A percentile compares a stretch with the other conserved stretches of the same genome.
These are phyloP conservation scores for Sclerotinia trifoliorum DNA, from an alignment of 2,329 filamentous ascomycete species.

Conservation along the genomic window DNA sequence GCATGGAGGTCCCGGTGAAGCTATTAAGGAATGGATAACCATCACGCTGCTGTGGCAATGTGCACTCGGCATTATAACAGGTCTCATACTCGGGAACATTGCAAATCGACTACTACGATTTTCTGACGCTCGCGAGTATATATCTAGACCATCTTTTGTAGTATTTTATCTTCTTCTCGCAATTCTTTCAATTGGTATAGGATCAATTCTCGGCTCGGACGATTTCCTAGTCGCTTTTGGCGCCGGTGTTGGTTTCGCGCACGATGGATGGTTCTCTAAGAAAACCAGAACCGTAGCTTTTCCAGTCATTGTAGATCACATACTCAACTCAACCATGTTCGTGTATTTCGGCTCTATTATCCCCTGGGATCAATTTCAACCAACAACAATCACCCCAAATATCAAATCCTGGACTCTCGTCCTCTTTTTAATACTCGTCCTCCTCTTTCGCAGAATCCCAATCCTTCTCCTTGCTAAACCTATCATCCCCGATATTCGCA, in stretches of 20 bases:
- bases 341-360: constrained; percentile 56
- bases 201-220: constrained; percentile 51
- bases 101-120: constrained; percentile 51
- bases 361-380: constrained; percentile 49
- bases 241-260: constrained; percentile 54
- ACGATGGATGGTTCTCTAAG: constrained; percentile 52
- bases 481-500: constrained; percentile 49
- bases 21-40: constrained; percentile 52
- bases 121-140: constrained; percentile 46
- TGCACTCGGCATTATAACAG: constrained; percentile 47
- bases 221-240: constrained; percentile 57
- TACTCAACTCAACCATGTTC: constrained; percentile 56
- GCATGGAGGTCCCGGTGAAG: constrained; percentile 39
- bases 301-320: constrained; percentile 51
- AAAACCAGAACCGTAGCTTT: constrained; percentile 48
- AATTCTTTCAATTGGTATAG: constrained; percentile 51
- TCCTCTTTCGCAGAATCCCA: constrained; percentile 53
- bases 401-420: constrained; percentile 45
- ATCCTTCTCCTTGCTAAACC: constrained; percentile 49
- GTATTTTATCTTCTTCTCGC: constrained; percentile 57
- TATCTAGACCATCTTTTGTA: constrained; percentile 50
- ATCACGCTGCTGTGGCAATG: constrained; percentile 57
- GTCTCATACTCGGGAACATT: constrained; percentile 47
- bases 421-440: constrained; percentile 48
- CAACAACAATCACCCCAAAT: constrained; percentile 42